Evolutionary conservation across 371 early-diverging fungal genomes (phyloP), one percentile per base, ranked within the genome.

Genomic region (Mucor circinelloides): DNA sequence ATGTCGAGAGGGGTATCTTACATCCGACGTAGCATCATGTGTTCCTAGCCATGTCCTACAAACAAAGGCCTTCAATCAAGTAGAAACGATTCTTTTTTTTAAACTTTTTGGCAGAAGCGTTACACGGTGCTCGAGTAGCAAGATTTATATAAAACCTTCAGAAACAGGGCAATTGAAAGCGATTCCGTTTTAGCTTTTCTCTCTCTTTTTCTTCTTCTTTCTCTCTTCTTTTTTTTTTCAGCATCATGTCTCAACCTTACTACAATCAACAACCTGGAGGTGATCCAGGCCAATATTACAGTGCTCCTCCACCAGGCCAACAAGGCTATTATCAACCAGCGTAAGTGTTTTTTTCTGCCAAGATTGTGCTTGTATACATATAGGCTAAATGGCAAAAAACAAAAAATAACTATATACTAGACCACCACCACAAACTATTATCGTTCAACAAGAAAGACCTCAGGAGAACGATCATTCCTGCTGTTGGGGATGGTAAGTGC

Each of bases 371-470:
- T 31, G 30, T 34, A 3, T 9, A 34, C 34, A 34, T 10, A 34
- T 6, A 17, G 25, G 21, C 31, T 32, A 61, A 48, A 21, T 32
- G 32, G 17, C n/a, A 23, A 3, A 62, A 6, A 21, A 21, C 10
- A 28, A 28, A 28, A 17, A 23, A 21, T 54, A 19, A 1, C 21
- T 34, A 36, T 25, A 48, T 59, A 36, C 5, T 64, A 65, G 66
- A 19, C 66, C 62, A 28, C 63, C 56, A 52, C 70, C 70, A 36
- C 63, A 70, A 34, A 56, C 70, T 19, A 66, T 70, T 40, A 32
- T 66, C 6, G 44, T 70, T 50, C 66, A 64, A 56, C 71, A 71
- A 64, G 64, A 71, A 46, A 12, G 50, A 42, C 64, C 67, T 44
- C 32, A 31, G 60, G 60, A 67, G 23, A 50, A 50, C 50, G 57